Percentiles rank a stretch among this genome's conserved stretches.
These are phyloP conservation scores for Talaromyces sp. DNA, from an alignment of 2,329 filamentous ascomycete genomes.

Conservation along the genomic window DNA sequence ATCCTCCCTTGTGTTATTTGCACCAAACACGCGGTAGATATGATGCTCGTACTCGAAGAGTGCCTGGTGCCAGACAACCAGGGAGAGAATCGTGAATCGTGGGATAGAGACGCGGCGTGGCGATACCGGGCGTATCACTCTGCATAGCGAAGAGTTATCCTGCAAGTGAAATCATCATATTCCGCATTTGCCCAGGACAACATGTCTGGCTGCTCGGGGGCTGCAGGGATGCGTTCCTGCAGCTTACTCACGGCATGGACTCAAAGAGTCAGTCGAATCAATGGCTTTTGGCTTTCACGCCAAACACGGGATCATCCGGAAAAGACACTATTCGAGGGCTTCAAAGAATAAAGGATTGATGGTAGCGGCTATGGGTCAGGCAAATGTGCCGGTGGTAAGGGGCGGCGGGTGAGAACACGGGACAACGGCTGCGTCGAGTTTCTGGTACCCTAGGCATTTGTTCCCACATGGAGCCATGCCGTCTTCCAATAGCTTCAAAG, in stretches of 20 bases:
- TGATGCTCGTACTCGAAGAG: neutral
- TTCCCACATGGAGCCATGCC: neutral
- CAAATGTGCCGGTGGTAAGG: slow-evolving; percentile 6
- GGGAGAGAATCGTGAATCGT: neutral
- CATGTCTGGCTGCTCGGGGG: neutral
- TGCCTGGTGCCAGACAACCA: neutral
- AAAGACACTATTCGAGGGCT: neutral
- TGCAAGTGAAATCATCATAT: neutral
- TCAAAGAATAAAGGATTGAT: neutral
- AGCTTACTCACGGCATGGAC: neutral
- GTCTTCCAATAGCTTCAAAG: neutral
- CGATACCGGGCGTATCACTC: neutral
- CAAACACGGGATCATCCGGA: neutral
- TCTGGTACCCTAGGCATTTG: slow-evolving; percentile 1
- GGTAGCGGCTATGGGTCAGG: neutral
- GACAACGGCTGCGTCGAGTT: slow-evolving; percentile 5
- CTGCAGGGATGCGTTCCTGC: neutral
- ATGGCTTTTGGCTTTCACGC: neutral
- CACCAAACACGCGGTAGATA: neutral
- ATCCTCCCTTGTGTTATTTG: neutral
- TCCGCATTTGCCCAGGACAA: neutral
- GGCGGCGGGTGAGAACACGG: slow-evolving; percentile 10
- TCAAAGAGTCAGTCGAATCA: neutral
- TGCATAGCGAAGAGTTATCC: neutral
- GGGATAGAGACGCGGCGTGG: neutral